phyloP scores from a whole-genome alignment of 2,329 filamentous ascomycete genomes.

The Trichoderma sp. region DNA sequence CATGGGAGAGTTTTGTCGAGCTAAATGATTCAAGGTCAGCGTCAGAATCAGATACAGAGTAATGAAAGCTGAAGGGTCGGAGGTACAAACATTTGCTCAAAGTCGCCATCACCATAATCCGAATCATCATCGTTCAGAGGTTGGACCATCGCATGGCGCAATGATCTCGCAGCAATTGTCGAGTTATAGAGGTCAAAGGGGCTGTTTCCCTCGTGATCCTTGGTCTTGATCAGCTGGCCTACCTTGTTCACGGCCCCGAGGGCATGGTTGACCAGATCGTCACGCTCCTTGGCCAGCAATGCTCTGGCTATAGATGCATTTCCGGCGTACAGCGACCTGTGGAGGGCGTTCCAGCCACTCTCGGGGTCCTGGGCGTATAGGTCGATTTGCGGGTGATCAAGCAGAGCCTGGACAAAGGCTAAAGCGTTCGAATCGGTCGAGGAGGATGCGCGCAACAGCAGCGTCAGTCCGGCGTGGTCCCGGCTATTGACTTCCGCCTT shows the following conservation, averaged over 20 bases:
- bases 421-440: conserved; percentile 70
- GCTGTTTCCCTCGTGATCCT: conserved; percentile 91
- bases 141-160: conserved; percentile 53
- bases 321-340: conserved; percentile 85
- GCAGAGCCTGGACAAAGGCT: conserved; percentile 74
- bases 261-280: conserved; percentile 63
- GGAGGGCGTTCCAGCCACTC: conserved; percentile 94
- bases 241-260: conserved; percentile 62
- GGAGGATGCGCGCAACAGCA: conserved; percentile 82
- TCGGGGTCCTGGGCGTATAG: conserved; percentile 85
- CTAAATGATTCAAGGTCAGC: not conserved
- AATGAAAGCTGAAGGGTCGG: not conserved
- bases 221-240: conserved; percentile 85
- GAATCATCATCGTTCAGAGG: conserved; percentile 57
- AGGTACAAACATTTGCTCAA: conserved; percentile 39
- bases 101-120: conserved; percentile 54
- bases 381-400: conserved; percentile 82
- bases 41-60: not conserved
- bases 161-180: conserved; percentile 77
- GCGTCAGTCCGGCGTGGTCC: conserved; percentile 77
- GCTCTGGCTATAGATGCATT: conserved; percentile 84
- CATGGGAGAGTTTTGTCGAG: not conserved
- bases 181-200: conserved; percentile 91
- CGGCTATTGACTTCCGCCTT: conserved; percentile 79
- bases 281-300: conserved; percentile 76